phyloP scores from a whole-genome alignment of 352 stramenopile genomes.

The Globisporangium echinulatum region DNA sequence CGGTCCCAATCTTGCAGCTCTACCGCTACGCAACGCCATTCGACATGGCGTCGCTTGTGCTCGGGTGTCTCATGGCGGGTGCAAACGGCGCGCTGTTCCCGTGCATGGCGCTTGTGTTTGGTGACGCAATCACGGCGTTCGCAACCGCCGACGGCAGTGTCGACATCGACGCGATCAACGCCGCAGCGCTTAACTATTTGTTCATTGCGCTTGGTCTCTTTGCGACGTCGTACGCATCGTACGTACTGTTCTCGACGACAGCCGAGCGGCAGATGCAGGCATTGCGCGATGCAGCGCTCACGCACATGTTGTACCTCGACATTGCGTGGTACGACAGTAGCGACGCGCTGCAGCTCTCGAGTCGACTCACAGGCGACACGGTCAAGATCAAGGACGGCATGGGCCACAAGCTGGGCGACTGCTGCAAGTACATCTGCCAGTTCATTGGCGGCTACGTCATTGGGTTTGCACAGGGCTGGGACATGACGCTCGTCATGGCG shows the following conservation, averaged over 20 bases:
- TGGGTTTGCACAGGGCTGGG: conserved; percentile 38
- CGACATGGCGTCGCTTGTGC: conserved; percentile 23
- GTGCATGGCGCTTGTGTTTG: conserved; percentile 48
- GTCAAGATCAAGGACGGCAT: conserved; percentile 57
- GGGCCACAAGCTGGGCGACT: conserved; percentile 43
- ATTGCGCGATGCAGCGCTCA: conserved; percentile 23
- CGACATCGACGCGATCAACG: conserved; percentile 22
- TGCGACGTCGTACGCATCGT: conserved; percentile 23
- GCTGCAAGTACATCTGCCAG: conserved; percentile 24
- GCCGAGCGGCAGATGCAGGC: conserved; percentile 44
- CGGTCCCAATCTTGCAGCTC: conserved; percentile 20
- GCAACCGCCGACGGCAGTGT: conserved; percentile 9
- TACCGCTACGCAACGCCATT: conserved; percentile 28
- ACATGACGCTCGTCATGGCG: conserved; percentile 40
- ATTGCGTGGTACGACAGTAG: conserved; percentile 46
- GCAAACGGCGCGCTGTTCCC: conserved; percentile 42
- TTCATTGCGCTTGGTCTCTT: conserved; percentile 29
- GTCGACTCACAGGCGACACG: conserved; percentile 36
- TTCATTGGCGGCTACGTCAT: conserved; percentile 39
- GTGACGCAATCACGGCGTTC: conserved; percentile 35
- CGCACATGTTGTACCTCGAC: conserved; percentile 45
- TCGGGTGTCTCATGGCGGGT: conserved; percentile 23
- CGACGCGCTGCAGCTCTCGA: conserved; percentile 37
- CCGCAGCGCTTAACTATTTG: conserved; percentile 22
- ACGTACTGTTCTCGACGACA: conserved; percentile 19